A percentile compares a stretch with the other conserved stretches of the same genome.
These are phyloP conservation scores for Backusella australiensis DNA, from an alignment of 192 early-diverging fungal genomes.

Conservation along the genomic window DNA sequence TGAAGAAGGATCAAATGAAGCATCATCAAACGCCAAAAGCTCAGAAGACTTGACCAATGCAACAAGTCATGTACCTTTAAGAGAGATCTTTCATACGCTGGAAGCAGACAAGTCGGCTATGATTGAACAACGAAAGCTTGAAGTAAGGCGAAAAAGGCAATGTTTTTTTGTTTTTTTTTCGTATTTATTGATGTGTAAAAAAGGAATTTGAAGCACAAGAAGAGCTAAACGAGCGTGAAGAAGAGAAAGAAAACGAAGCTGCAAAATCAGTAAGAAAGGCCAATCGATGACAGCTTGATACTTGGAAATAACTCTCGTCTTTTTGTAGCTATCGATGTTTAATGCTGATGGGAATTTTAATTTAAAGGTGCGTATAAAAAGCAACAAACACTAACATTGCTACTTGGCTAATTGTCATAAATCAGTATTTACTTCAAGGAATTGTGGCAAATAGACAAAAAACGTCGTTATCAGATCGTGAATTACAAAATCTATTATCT, in stretches of 20 bases:
- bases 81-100: slow-evolving; percentile 65
- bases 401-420: background rate
- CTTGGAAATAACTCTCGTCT: background rate
- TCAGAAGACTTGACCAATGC: background rate
- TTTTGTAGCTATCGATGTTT: slow-evolving; percentile 33
- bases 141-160: slow-evolving; percentile 14
- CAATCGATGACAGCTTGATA: background rate
- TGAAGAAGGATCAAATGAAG: slow-evolving; percentile 3
- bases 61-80: slow-evolving; percentile 42
- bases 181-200: background rate
- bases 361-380: slow-evolving; percentile 12
- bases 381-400: background rate
- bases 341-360: slow-evolving; percentile 26
- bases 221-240: slow-evolving; percentile 22
- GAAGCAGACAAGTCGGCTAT: slow-evolving; percentile 63
- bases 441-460: slow-evolving; percentile 69
- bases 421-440: slow-evolving; percentile 73
- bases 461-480: slow-evolving; percentile 60
- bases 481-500: slow-evolving; percentile 72
- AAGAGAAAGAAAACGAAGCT: slow-evolving; percentile 16
- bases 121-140: slow-evolving; percentile 48
- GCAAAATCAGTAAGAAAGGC: background rate
- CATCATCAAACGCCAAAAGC: background rate
- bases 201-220: slow-evolving; percentile 30
- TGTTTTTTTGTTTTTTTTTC: background rate